These are phyloP conservation scores for Aspergillus transmontanensis DNA, from an alignment of 2,329 filamentous ascomycete species.

Conservation along the genomic window DNA sequence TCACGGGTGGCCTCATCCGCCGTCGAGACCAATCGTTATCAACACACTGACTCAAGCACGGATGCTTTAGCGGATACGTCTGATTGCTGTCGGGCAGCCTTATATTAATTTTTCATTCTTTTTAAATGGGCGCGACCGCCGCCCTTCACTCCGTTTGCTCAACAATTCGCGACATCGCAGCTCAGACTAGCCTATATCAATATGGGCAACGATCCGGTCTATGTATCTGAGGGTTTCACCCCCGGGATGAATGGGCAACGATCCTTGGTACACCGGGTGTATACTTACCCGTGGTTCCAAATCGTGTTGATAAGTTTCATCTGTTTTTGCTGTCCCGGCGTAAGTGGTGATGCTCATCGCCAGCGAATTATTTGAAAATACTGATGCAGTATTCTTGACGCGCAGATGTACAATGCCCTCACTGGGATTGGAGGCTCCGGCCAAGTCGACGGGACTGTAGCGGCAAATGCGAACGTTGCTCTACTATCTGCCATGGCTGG, in stretches of 20 bases:
- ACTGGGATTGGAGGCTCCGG: conserved; percentile 50
- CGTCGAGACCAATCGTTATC: neutral
- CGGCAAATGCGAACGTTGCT: conserved; percentile 52
- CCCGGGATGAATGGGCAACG: neutral
- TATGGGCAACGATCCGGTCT: neutral
- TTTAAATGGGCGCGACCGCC: neutral
- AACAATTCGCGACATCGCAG: neutral
- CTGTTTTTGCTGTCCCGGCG: conserved; percentile 51
- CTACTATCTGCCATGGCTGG: conserved; percentile 47
- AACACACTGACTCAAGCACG: neutral
- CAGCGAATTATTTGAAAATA: too few relatives aligned
- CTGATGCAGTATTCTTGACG: neutral
- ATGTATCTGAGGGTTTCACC: neutral
- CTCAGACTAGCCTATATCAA: neutral
- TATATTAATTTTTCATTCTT: neutral
- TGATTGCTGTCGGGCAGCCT: neutral
- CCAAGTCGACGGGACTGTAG: conserved; percentile 49
- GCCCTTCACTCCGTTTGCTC: neutral
- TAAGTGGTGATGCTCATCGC: neutral
- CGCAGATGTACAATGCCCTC: conserved; percentile 53
- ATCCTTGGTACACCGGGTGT: neutral
- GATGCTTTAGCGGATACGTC: neutral
- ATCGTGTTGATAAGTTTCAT: conserved; percentile 53
- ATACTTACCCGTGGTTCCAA: conserved; percentile 49
- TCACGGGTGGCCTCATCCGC: neutral